These are phyloP conservation scores for Magnusiomyces magnusii DNA, from an alignment of 1,139 yeast genomes.

Conservation along the genomic window DNA sequence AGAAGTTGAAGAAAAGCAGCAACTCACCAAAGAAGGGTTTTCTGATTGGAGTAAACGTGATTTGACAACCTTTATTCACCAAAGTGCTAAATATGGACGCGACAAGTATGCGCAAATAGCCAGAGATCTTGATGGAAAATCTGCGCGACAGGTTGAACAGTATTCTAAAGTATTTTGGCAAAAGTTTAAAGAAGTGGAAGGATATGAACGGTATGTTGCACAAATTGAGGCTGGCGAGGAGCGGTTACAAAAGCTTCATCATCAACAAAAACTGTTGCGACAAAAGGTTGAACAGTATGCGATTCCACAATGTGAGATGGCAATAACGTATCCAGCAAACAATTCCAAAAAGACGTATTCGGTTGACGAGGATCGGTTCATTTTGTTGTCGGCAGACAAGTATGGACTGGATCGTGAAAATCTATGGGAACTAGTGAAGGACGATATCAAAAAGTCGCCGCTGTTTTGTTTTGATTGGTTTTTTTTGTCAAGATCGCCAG, in stretches of 20 bases:
- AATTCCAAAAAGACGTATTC: slow-evolving; percentile 84
- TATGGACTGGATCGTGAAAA: slow-evolving; percentile 71
- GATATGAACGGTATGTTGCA: slow-evolving; percentile 72
- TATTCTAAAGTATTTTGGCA: slow-evolving; percentile 77
- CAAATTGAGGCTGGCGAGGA: slow-evolving; percentile 88
- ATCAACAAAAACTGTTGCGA: slow-evolving; percentile 60
- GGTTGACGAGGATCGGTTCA: slow-evolving; percentile 77
- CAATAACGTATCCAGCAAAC: slow-evolving; percentile 74
- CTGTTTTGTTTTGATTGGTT: slow-evolving; percentile 88
- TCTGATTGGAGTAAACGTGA: slow-evolving; percentile 85
- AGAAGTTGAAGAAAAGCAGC: slow-evolving; percentile 57
- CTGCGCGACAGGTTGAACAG: slow-evolving; percentile 60
- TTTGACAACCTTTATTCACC: slow-evolving; percentile 76
- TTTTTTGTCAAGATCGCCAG: slow-evolving; percentile 75
- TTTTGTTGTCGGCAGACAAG: slow-evolving; percentile 63
- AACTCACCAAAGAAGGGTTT: slow-evolving; percentile 58
- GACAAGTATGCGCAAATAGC: slow-evolving; percentile 57
- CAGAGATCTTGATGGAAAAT: slow-evolving; percentile 52
- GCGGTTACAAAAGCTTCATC: slow-evolving; percentile 54
- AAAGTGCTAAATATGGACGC: slow-evolving; percentile 76
- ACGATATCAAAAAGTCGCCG: slow-evolving; percentile 66
- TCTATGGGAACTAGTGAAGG: slow-evolving; percentile 69
- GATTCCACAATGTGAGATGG: slow-evolving; percentile 71
- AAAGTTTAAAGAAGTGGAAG: slow-evolving; percentile 64
- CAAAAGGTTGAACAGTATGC: slow-evolving; percentile 54